Base-by-base conservation (phyloP, 2,329 filamentous ascomycete species). In the Fusarium subglutinans region DNA sequence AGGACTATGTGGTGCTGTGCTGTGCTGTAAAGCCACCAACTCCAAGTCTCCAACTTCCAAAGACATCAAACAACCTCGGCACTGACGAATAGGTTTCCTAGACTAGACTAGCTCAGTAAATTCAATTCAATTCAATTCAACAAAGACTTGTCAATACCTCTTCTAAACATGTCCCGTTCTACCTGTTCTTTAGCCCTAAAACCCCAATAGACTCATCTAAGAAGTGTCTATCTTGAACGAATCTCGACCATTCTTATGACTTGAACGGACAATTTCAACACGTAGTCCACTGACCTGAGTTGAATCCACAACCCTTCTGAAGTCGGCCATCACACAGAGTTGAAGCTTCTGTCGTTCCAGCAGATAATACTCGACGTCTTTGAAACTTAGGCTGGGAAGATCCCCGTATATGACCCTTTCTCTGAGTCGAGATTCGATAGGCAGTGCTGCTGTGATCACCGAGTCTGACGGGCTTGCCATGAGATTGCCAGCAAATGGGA, bases 291-390 rank as follows among this genome's bases (percentile, higher is more conserved):
- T 77, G 6, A 83, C 78, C 11, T 58, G 40, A 11, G 41, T 40
- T 13, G 80, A 72, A 18, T 80, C 72, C 17, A 82, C 69, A 35
- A 77, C 74, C 8, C 68, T 56, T 28, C 78, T 74, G 30, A 81
- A 64, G 53, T 76, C 79, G 3, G 72, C 72, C 15, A 79, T 74
- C 9, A 83, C 77, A 17, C 78, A 70, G 55, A 83, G 80, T 45
- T 83, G 76, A 14, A 89, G 78, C 12, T 79, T 72, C 50, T 37
- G 33, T 53, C n/a, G 50, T 8, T 80, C 65, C 30, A 74, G 75
- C n/a, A 89, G 80, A 67, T 85, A 87, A 3, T 85, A 83, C 43
- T 81, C 79, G 6, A 85, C 81, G 13, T 55, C 50, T 37, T 37
- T 53, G 33, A 53, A 53, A 37, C n/a, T 6, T 15, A 53, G 50